Evolutionary conservation across 108 stramenopile genomes (phyloP).

Genomic region (Nitzschia sp.): DNA sequence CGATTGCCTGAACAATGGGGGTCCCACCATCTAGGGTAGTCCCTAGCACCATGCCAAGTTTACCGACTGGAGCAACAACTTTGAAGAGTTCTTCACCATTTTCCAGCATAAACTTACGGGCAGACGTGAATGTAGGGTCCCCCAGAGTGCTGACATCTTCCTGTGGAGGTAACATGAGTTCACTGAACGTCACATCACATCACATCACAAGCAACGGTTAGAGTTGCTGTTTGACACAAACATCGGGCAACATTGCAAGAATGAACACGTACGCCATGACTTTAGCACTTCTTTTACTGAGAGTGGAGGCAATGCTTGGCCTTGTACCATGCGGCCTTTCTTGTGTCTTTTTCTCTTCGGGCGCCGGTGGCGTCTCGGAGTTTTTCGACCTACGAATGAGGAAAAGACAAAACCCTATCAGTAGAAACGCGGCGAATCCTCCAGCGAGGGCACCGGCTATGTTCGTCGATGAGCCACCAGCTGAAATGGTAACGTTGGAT

Average conservation of each 20-base stretch:
- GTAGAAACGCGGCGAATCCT: slow-evolving; percentile 16
- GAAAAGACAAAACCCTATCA: slow-evolving; percentile 9
- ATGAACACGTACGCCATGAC: not conserved
- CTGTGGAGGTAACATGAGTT: slow-evolving; percentile 57
- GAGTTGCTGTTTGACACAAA: not conserved
- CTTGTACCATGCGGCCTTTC: not conserved
- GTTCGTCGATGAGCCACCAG: slow-evolving; percentile 14
- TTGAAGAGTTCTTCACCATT: slow-evolving; percentile 49
- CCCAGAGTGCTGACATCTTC: slow-evolving; percentile 84
- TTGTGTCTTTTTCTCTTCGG: not conserved
- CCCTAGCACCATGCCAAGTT: slow-evolving; percentile 86
- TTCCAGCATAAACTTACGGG: slow-evolving; percentile 42
- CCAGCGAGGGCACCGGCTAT: slow-evolving; percentile 13
- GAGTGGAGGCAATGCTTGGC: not conserved
- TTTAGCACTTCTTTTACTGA: not conserved
- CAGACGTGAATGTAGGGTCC: slow-evolving; percentile 75
- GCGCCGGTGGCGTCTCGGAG: not conserved
- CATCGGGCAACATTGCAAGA: no score
- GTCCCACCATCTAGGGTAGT: slow-evolving; percentile 64
- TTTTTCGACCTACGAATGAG: not conserved
- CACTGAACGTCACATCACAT: no score
- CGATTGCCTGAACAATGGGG: slow-evolving; percentile 83
- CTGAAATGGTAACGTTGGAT: slow-evolving; percentile 20
- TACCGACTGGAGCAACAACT: slow-evolving; percentile 64
- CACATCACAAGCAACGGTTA: not conserved